Base-by-base conservation (phyloP, 2,329 filamentous ascomycete genomes). In the Diplodia corticola region DNA sequence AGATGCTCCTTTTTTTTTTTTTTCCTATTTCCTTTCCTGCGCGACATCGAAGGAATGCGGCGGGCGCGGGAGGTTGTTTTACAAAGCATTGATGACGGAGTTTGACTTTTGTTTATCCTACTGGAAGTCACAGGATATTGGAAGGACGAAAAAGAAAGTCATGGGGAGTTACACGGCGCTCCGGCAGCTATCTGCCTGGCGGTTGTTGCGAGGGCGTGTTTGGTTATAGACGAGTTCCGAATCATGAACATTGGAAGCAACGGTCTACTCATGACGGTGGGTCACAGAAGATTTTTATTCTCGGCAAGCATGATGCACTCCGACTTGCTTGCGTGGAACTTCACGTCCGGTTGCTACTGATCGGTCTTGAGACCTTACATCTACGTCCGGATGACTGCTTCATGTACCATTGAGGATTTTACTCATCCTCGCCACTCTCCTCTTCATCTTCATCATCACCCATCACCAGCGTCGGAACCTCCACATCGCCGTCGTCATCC, bases 401-500 rank as follows among this genome's bases (percentile, higher is more conserved):
- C 37, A 44, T 44, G 4, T 44, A 44, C 26, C 15, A 6, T 26
- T 28, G 17, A 30, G n/a, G 10, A 10, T 13, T 13, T 61, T 12
- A 61, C 15, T 61, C 57, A n/a, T 49, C 57, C 5, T 49, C 57
- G 0, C 28, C 57, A 5, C 57, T 49, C 26, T 53, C 55, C 4
- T 66, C 64, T 5, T 54, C 48, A 6, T 54, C 55, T 17, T 66
- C 64, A 33, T 66, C 64, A 5, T 55, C 48, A 3, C 51, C 55
- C 55, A 66, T 66, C 7, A 66, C 37, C 48, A 66, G 26, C 3
- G 64, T 61, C 22, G 64, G 64, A 13, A 66, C 59, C 13, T 66
- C 64, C 24, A 66, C 49, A 48, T 66, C 64, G 4, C 26, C 61
- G 24, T 63, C 64, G 15, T 66, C 48, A 17, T 66, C 64, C n/a